Base-by-base conservation (phyloP, 805 yeast species). In the Candida krabiensis region DNA sequence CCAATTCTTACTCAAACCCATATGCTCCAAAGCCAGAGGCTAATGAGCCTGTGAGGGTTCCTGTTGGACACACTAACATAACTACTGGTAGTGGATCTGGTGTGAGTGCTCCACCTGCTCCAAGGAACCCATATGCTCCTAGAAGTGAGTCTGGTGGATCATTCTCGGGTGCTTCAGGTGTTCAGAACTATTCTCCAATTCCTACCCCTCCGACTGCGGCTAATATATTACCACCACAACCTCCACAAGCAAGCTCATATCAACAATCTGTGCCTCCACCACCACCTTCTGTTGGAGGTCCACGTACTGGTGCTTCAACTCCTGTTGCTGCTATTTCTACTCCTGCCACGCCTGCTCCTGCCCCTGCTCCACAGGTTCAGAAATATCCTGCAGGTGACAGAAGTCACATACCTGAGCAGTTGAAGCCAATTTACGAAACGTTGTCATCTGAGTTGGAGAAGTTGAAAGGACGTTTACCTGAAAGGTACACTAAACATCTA, bases 401-500 rank as follows among this genome's bases (percentile, higher is more conserved):
- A 50, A 59, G 74, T 2, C 89, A 80, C 49, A 80, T 86, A 44
- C 77, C 89, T 2, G 75, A 68, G 11, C 71, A 67, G 8, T 73
- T 81, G 7, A 54, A 63, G 50, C 80, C 82, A 13, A 77, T 93
- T 30, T 79, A 67, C 51, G 69, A 73, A n/a, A 67, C 68, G 9
- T 71, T 93, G 38, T 66, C 69, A 11, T 57, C 63, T 4, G 79
- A 79, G 49, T 61, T 87, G 50, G 75, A 69, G 19, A 70, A 77
- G 21, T 80, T 87, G 13, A 75, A 80, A 50, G 91, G 95, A 13
- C 68, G 71, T 30, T 75, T 88, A 29, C 96, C 96, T 18, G 85
- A 79, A 34, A 80, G 78, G 57, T 87, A 77, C 54, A 60, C 73
- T 19, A 83, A 79, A 45, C 96, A 88, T 55, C 74, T 84, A 36